Evolutionary conservation across 2,329 filamentous ascomycete species (phyloP).

Genomic region (Aspergillus tanneri): DNA sequence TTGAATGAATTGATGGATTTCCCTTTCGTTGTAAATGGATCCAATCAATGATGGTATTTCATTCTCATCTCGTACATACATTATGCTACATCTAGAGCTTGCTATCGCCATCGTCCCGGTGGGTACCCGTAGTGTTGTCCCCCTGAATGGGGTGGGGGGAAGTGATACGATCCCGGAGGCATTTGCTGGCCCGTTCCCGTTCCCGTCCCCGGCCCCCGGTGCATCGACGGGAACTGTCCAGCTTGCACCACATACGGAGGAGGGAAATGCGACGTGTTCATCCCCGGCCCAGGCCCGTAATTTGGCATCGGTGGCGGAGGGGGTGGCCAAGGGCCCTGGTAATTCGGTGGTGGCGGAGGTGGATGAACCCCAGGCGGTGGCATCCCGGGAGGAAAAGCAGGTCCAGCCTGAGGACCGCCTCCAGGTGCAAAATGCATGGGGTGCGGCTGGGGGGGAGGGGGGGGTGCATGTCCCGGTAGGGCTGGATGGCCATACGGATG

Average conservation of each 20-base stretch:
- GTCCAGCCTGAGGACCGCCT: slow-evolving; percentile 1
- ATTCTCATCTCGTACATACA: too few species aligned
- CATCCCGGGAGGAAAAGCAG: slow-evolving; percentile 8
- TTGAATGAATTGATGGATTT: too few species aligned
- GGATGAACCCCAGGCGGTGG: slow-evolving; percentile 17
- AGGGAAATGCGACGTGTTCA: slow-evolving; percentile 9
- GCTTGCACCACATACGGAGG: slow-evolving; percentile 23
- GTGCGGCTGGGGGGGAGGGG: slow-evolving; percentile 21
- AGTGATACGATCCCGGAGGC: slow-evolving; percentile 33
- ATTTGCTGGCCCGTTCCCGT: slow-evolving; percentile 28
- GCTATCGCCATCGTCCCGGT: slow-evolving; percentile 20
- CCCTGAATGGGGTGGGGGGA: slow-evolving; percentile 33
- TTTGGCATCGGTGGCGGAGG: slow-evolving; percentile 33
- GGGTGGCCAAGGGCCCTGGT: slow-evolving; percentile 38
- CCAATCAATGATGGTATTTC: too few species aligned
- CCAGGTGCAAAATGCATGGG: slow-evolving; percentile 17
- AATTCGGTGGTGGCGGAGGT: slow-evolving; percentile 35
- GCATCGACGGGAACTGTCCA: slow-evolving; percentile 24
- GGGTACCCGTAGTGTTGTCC: slow-evolving; percentile 16
- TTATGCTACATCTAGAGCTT: neutral
- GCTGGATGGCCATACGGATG: slow-evolving; percentile 4
- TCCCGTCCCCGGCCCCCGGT: neutral
- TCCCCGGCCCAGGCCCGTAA: slow-evolving; percentile 12
- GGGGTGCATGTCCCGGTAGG: slow-evolving; percentile 10
- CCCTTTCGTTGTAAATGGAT: too few species aligned